Percentiles rank a stretch among this genome's conserved stretches.
phyloP scores from a whole-genome alignment of 495 filamentous ascomycete genomes.

The Xanthoparmelia taractica region DNA sequence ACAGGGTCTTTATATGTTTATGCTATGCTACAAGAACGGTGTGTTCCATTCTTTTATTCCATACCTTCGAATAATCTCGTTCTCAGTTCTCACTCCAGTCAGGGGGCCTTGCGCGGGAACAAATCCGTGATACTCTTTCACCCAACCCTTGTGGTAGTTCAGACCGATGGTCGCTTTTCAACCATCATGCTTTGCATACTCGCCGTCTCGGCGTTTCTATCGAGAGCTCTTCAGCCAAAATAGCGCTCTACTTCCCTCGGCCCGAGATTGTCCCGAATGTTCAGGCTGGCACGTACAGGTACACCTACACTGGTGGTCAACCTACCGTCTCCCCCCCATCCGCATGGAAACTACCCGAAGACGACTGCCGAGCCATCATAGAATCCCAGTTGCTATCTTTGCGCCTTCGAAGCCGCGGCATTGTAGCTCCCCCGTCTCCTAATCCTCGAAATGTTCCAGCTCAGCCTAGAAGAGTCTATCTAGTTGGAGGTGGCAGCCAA shows the following conservation, averaged over 20 bases:
- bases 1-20: conserved; percentile 85
- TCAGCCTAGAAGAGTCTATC: conserved; percentile 83
- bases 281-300: conserved; percentile 74
- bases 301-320: conserved; percentile 47
- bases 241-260: conserved; percentile 88
- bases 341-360: conserved; percentile 50
- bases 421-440: conserved; percentile 51
- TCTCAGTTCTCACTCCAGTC: background rate
- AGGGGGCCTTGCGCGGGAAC: conserved; percentile 74
- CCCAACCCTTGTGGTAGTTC: conserved; percentile 28
- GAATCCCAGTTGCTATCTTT: conserved; percentile 89
- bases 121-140: conserved; percentile 66
- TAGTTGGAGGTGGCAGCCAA: conserved; percentile 82
- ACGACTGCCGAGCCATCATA: conserved; percentile 81
- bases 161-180: conserved; percentile 70
- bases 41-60: background rate
- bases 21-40: conserved; percentile 99
- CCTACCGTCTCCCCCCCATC: background rate
- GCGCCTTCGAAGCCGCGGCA: conserved; percentile 68
- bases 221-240: conserved; percentile 49
- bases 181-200: conserved; percentile 54
- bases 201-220: conserved; percentile 55
- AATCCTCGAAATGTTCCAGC: conserved; percentile 49
- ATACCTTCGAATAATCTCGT: background rate
- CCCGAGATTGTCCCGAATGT: conserved; percentile 95